Percentiles rank a stretch among this genome's conserved stretches.
Evolutionary conservation across 2,329 filamentous ascomycete species (phyloP).

Genomic region (Aureobasidium sp.): DNA sequence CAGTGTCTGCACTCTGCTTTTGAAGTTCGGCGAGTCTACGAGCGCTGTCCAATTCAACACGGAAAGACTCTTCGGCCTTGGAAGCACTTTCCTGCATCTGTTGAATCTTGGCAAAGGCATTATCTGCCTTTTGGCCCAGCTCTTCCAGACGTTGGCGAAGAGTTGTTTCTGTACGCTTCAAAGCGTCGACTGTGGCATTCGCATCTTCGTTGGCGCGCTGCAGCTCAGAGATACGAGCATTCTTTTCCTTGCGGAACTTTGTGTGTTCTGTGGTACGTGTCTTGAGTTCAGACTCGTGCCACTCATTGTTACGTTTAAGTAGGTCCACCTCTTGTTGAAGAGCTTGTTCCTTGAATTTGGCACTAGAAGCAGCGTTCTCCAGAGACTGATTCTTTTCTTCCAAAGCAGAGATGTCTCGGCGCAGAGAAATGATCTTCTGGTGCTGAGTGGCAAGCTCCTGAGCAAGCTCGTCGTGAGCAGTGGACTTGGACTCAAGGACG

Average conservation of each 20-base stretch:
- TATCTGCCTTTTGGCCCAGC: conserved; percentile 78
- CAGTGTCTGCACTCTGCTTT: conserved; percentile 65
- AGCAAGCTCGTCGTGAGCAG: conserved; percentile 75
- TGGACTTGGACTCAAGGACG: conserved; percentile 82
- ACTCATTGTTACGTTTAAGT: conserved; percentile 83
- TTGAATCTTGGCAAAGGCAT: conserved; percentile 73
- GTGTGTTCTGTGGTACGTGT: conserved; percentile 80
- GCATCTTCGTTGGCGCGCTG: conserved; percentile 85
- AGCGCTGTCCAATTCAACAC: conserved; percentile 75
- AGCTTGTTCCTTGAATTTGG: conserved; percentile 85
- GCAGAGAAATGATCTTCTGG: conserved; percentile 75
- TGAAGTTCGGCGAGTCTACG: conserved; percentile 76
- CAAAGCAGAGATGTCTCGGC: conserved; percentile 70
- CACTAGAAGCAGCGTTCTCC: conserved; percentile 69
- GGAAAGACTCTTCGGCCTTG: conserved; percentile 76
- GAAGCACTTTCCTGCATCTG: conserved; percentile 77
- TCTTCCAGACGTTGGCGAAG: conserved; percentile 76
- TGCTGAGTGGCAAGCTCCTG: conserved; percentile 85
- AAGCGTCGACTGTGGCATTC: conserved; percentile 64
- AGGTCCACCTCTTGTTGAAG: conserved; percentile 86
- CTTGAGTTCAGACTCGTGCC: conserved; percentile 86
- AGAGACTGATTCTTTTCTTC: conserved; percentile 80
- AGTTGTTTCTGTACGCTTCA: conserved; percentile 72
- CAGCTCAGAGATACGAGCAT: conserved; percentile 77
- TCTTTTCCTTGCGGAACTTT: conserved; percentile 92